A percentile compares a stretch with the other conserved stretches of the same genome.
phyloP scores from a whole-genome alignment of 225 moss, liverwort and hornwort species.

The Asterella californica region DNA sequence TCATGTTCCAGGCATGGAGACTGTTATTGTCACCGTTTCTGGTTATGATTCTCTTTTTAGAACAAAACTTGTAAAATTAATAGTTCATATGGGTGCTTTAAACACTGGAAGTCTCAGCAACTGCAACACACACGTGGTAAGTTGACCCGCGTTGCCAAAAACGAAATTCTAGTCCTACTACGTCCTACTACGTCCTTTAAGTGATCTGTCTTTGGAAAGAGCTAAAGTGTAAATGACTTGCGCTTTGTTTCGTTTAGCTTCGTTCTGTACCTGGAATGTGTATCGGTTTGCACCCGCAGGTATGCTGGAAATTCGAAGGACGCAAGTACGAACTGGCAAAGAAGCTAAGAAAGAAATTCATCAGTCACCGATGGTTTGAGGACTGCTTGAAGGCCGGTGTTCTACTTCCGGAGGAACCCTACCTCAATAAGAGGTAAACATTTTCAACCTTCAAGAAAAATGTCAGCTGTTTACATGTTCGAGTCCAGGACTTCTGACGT shows the following conservation, averaged over 20 bases:
- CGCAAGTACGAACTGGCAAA: constrained; percentile 73
- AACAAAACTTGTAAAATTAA: constrained; percentile 68
- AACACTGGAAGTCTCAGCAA: constrained; percentile 71
- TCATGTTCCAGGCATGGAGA: constrained; percentile 68
- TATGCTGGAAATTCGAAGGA: constrained; percentile 80
- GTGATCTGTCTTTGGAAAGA: neutral
- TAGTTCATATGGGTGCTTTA: constrained; percentile 68
- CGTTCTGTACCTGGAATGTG: neutral
- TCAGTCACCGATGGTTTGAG: constrained; percentile 96
- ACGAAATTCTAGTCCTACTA: neutral
- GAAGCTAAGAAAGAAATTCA: constrained; percentile 55
- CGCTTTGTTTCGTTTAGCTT: neutral
- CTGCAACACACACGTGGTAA: constrained; percentile 83
- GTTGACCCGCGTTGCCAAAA: neutral
- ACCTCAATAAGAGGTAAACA: constrained; percentile 57
- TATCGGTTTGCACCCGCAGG: constrained; percentile 39
- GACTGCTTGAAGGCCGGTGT: constrained; percentile 63
- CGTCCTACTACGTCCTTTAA: neutral
- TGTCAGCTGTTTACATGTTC: no score
- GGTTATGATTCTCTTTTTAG: constrained; percentile 67
- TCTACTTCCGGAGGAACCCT: constrained; percentile 59
- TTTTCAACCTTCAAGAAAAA: neutral
- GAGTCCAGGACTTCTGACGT: no score
- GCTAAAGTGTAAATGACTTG: neutral
- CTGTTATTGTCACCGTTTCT: constrained; percentile 71